Evolutionary conservation across 441 rosid species (phyloP).

Genomic region (Syzygium malaccense): DNA sequence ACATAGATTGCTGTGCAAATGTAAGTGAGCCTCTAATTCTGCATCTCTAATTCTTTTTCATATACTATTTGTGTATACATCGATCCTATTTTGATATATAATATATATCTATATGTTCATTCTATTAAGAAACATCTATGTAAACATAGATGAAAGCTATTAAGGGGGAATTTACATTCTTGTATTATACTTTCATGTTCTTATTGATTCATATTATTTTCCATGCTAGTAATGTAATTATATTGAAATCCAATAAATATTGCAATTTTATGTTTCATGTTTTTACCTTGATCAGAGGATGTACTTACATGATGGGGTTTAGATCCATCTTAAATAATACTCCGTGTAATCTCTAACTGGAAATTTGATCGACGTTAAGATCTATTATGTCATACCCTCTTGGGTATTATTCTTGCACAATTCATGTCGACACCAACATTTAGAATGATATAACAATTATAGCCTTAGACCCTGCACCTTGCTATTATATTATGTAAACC

Average conservation of each 20-base stretch:
- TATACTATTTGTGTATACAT: neutral
- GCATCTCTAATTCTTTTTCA: neutral
- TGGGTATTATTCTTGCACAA: neutral
- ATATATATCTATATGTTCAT: neutral
- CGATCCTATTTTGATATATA: neutral
- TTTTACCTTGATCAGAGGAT: neutral
- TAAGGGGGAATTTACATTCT: neutral
- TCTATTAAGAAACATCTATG: neutral
- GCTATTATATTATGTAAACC: neutral
- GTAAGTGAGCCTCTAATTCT: neutral
- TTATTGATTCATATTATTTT: neutral
- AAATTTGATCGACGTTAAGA: neutral
- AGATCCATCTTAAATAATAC: neutral
- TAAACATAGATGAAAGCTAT: neutral
- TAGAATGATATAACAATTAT: neutral
- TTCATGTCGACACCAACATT: neutral
- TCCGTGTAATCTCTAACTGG: neutral
- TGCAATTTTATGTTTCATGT: neutral
- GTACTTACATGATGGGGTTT: neutral
- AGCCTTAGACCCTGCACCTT: neutral
- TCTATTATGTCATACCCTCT: neutral
- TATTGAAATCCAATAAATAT: neutral
- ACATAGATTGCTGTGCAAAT: neutral
- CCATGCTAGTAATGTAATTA: neutral
- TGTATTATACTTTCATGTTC: neutral